phyloP scores from a whole-genome alignment of 2,329 filamentous ascomycete species.

The Alternaria sp. region DNA sequence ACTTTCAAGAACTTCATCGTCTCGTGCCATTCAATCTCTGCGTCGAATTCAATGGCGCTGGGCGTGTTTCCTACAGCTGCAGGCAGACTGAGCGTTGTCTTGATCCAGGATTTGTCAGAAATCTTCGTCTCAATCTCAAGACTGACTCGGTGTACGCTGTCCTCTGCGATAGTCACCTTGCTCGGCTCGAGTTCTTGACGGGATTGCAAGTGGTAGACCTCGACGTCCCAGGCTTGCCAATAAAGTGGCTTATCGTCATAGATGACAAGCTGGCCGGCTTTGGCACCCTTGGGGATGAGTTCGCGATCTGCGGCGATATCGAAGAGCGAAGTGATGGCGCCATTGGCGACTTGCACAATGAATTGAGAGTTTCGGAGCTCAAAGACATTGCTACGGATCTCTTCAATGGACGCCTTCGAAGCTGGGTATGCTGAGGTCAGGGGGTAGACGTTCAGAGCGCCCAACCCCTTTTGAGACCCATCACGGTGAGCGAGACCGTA shows the following conservation, averaged over 20 bases:
- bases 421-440: constrained; percentile 37
- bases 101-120: constrained; percentile 84
- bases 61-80: constrained; percentile 71
- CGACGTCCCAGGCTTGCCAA: constrained; percentile 98
- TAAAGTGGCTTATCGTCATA: constrained; percentile 98
- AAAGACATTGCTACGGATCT: constrained; percentile 69
- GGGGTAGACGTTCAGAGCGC: constrained; percentile 50
- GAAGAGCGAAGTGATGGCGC: constrained; percentile 83
- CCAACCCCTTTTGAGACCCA: constrained; percentile 41
- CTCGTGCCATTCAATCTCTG: constrained; percentile 96
- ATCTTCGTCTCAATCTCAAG: constrained; percentile 86
- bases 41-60: constrained; percentile 78
- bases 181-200: constrained; percentile 76
- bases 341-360: constrained; percentile 74
- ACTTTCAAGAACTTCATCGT: constrained; percentile 98
- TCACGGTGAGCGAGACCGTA: constrained; percentile 56
- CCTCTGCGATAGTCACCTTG: constrained; percentile 74
- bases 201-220: constrained; percentile 92
- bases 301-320: constrained; percentile 79
- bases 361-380: constrained; percentile 81
- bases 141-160: constrained; percentile 77
- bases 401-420: constrained; percentile 57
- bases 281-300: constrained; percentile 73
- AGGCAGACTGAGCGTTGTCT: constrained; percentile 82
- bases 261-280: constrained; percentile 90